phyloP scores from a whole-genome alignment of 768 basidiomycete species.

The Hygrophoropsis aurantiaca region DNA sequence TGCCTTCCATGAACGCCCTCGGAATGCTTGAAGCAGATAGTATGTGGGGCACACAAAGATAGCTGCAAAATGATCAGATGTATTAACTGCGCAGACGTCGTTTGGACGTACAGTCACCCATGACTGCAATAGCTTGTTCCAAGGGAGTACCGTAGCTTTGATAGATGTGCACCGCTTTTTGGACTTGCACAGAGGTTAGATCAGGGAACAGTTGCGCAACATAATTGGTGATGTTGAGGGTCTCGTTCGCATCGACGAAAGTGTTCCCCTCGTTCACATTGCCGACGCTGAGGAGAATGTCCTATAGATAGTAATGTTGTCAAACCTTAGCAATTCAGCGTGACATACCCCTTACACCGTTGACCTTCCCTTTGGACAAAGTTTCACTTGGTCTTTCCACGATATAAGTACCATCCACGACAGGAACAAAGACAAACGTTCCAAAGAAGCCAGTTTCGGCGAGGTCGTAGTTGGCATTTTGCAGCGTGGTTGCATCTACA shows the following conservation, averaged over 20 bases:
- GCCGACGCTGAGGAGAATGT: slow-evolving; percentile 34
- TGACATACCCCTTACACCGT: slow-evolving; percentile 35
- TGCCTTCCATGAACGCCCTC: slow-evolving; percentile 32
- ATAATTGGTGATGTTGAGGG: slow-evolving; percentile 28
- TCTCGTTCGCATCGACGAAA: slow-evolving; percentile 35
- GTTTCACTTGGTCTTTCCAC: slow-evolving; percentile 30
- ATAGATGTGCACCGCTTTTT: slow-evolving; percentile 28
- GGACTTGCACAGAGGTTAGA: slow-evolving; percentile 25
- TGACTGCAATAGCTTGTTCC: slow-evolving; percentile 34
- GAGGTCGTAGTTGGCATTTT: slow-evolving; percentile 26
- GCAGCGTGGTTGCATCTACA: slow-evolving; percentile 17
- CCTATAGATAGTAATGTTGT: slow-evolving; percentile 13
- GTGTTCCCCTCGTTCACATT: slow-evolving; percentile 34
- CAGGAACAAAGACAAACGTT: slow-evolving; percentile 31
- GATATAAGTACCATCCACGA: slow-evolving; percentile 37
- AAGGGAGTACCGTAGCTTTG: slow-evolving; percentile 16
- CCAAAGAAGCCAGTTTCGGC: slow-evolving; percentile 26
- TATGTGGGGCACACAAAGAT: slow-evolving; percentile 38
- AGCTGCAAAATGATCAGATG: no score
- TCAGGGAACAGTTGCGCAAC: slow-evolving; percentile 40
- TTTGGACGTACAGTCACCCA: slow-evolving; percentile 43
- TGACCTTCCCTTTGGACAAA: slow-evolving; percentile 24
- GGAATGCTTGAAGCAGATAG: slow-evolving; percentile 29
- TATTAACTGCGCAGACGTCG: no score
- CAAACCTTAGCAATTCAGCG: no score